These are phyloP conservation scores for Talaromyces stipitatus DNA, from an alignment of 495 filamentous ascomycete genomes.

Conservation along the genomic window DNA sequence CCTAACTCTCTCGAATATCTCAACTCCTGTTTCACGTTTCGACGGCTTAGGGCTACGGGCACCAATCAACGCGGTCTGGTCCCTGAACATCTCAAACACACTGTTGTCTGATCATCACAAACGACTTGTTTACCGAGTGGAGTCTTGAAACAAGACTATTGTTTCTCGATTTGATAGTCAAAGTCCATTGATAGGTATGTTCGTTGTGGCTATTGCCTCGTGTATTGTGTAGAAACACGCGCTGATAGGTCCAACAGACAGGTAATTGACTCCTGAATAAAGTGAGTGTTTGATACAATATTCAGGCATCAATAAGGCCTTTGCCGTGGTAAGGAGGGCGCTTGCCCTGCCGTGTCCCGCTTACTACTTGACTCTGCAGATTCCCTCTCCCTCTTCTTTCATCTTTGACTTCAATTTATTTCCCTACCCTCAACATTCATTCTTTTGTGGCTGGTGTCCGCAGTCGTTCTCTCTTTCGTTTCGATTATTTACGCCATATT, in stretches of 20 bases:
- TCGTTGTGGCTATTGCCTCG: neutral
- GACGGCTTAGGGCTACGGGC: neutral
- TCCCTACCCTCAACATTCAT: neutral
- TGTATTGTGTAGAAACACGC: neutral
- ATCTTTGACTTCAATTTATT: neutral
- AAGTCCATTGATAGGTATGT: neutral
- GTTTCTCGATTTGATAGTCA: neutral
- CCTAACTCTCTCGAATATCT: neutral
- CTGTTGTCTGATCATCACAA: neutral
- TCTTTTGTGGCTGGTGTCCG: constrained; percentile 4
- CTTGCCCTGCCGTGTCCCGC: neutral
- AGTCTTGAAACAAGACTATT: neutral
- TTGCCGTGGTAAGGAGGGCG: too few species aligned
- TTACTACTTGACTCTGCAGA: constrained; percentile 2
- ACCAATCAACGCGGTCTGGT: neutral
- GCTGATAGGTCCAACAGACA: neutral
- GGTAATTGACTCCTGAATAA: neutral
- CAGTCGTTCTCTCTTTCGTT: constrained; percentile 1
- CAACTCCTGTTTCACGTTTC: neutral
- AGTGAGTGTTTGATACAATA: neutral
- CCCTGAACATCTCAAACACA: constrained; percentile 3
- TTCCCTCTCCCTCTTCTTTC: neutral
- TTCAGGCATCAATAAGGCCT: too few species aligned
- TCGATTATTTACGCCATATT: neutral
- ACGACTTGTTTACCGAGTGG: neutral